phyloP scores from a whole-genome alignment of 768 basidiomycete genomes.

The Leucosporidium scottii region DNA sequence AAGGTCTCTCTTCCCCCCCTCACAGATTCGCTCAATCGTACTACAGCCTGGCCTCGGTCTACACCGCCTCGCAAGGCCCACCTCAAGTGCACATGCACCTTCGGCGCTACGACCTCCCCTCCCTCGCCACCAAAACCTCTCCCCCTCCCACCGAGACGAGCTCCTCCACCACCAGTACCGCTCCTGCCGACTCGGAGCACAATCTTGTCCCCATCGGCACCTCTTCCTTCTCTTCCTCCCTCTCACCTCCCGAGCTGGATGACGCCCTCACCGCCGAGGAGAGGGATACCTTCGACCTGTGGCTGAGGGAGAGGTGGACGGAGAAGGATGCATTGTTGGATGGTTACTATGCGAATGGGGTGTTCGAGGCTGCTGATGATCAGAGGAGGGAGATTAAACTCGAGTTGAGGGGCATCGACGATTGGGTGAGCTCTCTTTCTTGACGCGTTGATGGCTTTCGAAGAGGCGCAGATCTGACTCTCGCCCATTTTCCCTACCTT shows the following conservation, averaged over 20 bases:
- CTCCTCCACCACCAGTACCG: no score
- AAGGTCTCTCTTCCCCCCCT: background rate
- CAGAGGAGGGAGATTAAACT: constrained; percentile 10
- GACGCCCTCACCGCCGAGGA: constrained; percentile 51
- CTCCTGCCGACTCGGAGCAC: no score
- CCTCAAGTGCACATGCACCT: constrained; percentile 83
- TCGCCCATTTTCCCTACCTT: no score
- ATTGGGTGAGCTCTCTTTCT: constrained; percentile 4
- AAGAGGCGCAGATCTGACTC: no score
- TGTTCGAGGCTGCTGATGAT: constrained; percentile 41
- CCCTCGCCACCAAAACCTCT: constrained; percentile 34
- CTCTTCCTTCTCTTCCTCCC: no score
- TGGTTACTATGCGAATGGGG: constrained; percentile 54
- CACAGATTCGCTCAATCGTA: constrained; percentile 33
- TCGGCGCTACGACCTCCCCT: constrained; percentile 47
- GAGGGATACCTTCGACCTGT: constrained; percentile 63
- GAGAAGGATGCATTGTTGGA: constrained; percentile 76
- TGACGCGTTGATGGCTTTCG: no score
- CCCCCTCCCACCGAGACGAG: constrained; percentile 25
- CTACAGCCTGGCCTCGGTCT: constrained; percentile 79
- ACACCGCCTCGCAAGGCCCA: constrained; percentile 70
- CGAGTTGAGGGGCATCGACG: background rate
- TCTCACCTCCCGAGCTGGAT: constrained; percentile 1
- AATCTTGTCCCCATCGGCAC: constrained; percentile 31
- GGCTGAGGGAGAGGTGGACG: constrained; percentile 74